Conservation (phyloP, 1,284 basidiomycete species). For the Trametes polyzona region DNA sequence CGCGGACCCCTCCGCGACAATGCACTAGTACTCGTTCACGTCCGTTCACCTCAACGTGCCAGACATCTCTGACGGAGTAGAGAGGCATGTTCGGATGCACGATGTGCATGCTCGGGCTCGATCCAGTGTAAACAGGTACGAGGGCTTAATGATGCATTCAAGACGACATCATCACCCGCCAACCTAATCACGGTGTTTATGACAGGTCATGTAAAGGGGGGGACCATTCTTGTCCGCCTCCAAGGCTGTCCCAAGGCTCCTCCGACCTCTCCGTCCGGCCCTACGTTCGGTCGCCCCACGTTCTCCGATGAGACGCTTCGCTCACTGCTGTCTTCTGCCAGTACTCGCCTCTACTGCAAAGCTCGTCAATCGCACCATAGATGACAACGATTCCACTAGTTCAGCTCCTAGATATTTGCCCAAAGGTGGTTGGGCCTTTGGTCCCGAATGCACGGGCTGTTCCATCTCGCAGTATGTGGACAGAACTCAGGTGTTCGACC, state of each 20-base stretch:
- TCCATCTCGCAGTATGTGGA: background rate
- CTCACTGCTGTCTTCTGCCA: background rate
- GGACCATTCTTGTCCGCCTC: background rate
- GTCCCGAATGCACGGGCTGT: background rate
- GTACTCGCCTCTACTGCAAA: background rate
- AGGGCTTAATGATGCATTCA: background rate
- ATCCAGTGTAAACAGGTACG: background rate
- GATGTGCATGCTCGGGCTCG: background rate
- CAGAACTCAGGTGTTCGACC: background rate
- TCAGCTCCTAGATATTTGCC: background rate
- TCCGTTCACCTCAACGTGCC: too few relatives aligned
- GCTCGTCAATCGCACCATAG: slow-evolving; percentile 2
- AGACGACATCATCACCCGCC: background rate
- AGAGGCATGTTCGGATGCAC: too few relatives aligned
- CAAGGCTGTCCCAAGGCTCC: too few relatives aligned
- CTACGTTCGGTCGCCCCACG: too few relatives aligned
- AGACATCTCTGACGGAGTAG: too few relatives aligned
- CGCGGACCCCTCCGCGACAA: too few relatives aligned
- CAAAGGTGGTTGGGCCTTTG: background rate
- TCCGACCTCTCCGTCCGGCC: too few relatives aligned
- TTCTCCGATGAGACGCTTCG: background rate
- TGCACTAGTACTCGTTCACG: too few relatives aligned
- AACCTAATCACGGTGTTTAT: background rate
- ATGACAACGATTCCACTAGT: too few relatives aligned
- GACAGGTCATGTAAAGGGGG: background rate